Conservation (phyloP, 2,329 filamentous ascomycete genomes). For the Fusarium chlamydosporum region DNA sequence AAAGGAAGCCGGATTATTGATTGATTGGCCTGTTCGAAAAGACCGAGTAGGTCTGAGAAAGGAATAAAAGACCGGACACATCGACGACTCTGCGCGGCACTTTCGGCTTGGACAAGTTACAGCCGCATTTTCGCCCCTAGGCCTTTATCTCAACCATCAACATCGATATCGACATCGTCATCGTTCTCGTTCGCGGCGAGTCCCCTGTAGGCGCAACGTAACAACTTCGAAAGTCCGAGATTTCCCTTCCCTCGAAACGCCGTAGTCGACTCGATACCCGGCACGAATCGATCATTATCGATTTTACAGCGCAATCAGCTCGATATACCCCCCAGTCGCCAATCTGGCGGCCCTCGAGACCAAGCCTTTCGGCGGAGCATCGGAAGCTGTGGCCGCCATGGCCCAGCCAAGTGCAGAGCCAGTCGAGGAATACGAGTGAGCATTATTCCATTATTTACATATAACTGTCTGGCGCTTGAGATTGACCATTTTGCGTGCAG, state of each 20-base stretch:
- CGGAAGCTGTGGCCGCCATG: slow-evolving; percentile 77
- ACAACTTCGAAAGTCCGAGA: slow-evolving; percentile 7
- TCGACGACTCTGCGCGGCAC: slow-evolving; percentile 25
- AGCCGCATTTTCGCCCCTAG: slow-evolving; percentile 40
- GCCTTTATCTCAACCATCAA: slow-evolving; percentile 35
- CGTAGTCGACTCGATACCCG: slow-evolving; percentile 25
- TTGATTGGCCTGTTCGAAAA: slow-evolving; percentile 29
- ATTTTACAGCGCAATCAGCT: slow-evolving; percentile 37
- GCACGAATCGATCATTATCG: slow-evolving; percentile 21
- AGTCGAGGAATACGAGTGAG: slow-evolving; percentile 77
- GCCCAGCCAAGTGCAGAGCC: slow-evolving; percentile 76
- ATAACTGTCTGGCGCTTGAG: not conserved
- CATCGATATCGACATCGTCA: slow-evolving; percentile 34
- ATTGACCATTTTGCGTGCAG: slow-evolving; percentile 55
- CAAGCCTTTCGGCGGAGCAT: slow-evolving; percentile 72
- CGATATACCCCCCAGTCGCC: slow-evolving; percentile 56
- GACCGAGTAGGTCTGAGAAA: slow-evolving; percentile 11
- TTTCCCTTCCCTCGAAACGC: slow-evolving; percentile 2
- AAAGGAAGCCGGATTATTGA: slow-evolving; percentile 5
- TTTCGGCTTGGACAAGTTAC: slow-evolving; percentile 37
- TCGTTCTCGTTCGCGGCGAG: slow-evolving; percentile 32
- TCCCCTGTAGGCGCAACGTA: slow-evolving; percentile 17
- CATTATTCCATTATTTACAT: slow-evolving; percentile 10
- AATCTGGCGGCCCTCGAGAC: slow-evolving; percentile 74
- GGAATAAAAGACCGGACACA: slow-evolving; percentile 14